Evolutionary conservation across 2,329 filamentous ascomycete genomes (phyloP).

Genomic region (Macrophomina pseudophaseolina): DNA sequence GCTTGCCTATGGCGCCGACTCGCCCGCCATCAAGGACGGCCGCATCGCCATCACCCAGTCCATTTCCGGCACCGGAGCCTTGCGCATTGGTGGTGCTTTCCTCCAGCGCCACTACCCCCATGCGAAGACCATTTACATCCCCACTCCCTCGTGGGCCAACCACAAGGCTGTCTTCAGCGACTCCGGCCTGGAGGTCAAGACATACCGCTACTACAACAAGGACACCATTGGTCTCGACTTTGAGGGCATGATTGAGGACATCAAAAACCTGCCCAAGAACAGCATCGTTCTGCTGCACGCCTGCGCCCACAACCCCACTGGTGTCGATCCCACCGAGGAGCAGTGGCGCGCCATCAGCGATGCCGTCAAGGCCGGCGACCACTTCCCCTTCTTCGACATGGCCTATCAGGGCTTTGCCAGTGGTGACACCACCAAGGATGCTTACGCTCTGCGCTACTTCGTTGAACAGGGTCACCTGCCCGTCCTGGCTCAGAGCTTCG

Average conservation of each 20-base stretch:
- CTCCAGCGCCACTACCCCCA: slow-evolving; percentile 88
- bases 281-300: slow-evolving; percentile 95
- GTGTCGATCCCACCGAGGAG: slow-evolving; percentile 87
- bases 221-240: slow-evolving; percentile 98
- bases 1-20: slow-evolving; percentile 87
- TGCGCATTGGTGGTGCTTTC: slow-evolving; percentile 94
- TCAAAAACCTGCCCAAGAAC: slow-evolving; percentile 84
- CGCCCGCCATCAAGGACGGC: slow-evolving; percentile 71
- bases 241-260: slow-evolving; percentile 86
- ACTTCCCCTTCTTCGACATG: slow-evolving; percentile 99
- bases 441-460: slow-evolving; percentile 92
- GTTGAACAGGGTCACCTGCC: slow-evolving; percentile 89
- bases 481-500: slow-evolving; percentile 89
- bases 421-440: slow-evolving; percentile 88
- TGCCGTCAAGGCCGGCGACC: slow-evolving; percentile 81
- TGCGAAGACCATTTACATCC: slow-evolving; percentile 95
- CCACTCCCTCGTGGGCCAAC: slow-evolving; percentile 96
- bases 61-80: slow-evolving; percentile 95
- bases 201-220: slow-evolving; percentile 99
- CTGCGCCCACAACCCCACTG: slow-evolving; percentile 97
- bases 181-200: slow-evolving; percentile 85
- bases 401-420: slow-evolving; percentile 98
- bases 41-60: slow-evolving; percentile 93
- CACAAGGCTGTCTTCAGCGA: slow-evolving; percentile 96
- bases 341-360: slow-evolving; percentile 93